A percentile compares a stretch with the other conserved stretches of the same genome.
These are phyloP conservation scores for Waltergamsia citrina DNA, from an alignment of 2,329 filamentous ascomycete genomes.

Conservation along the genomic window DNA sequence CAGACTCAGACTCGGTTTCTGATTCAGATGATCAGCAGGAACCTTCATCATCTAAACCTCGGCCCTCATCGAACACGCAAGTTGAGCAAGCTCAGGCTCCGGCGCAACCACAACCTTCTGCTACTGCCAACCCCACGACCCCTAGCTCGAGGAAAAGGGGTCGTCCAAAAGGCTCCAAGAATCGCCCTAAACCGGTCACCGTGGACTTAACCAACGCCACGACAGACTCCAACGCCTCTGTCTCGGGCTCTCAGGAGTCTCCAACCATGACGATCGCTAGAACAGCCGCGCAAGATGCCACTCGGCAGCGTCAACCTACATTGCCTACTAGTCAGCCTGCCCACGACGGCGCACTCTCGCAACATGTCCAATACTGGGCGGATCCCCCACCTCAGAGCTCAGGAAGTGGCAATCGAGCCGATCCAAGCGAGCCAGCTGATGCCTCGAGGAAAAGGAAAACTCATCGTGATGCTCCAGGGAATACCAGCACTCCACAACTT, in stretches of 20 bases:
- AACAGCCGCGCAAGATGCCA: neutral
- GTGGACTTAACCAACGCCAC: neutral
- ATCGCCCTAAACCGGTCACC: slow-evolving; percentile 20
- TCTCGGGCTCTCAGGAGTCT: neutral
- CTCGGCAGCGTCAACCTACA: neutral
- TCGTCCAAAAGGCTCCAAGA: slow-evolving; percentile 37
- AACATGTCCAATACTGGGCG: slow-evolving; percentile 4
- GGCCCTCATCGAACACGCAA: too few relatives aligned
- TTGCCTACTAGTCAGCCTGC: neutral
- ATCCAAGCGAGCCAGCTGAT: neutral
- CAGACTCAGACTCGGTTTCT: too few relatives aligned
- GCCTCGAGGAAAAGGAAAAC: neutral
- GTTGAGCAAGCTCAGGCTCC: neutral
- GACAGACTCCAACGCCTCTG: neutral
- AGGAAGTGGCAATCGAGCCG: too few relatives aligned
- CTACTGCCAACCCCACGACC: slow-evolving; percentile 7
- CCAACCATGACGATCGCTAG: neutral
- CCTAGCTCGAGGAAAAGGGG: slow-evolving; percentile 18
- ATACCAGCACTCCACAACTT: neutral
- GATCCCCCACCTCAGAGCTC: slow-evolving; percentile 1
- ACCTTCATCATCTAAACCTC: too few relatives aligned
- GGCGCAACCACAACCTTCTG: neutral
- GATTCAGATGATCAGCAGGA: too few relatives aligned
- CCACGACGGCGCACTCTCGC: slow-evolving; percentile 1
- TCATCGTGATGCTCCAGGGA: neutral